Conservation (phyloP, 2,329 filamentous ascomycete genomes). For the Lecanicillium sp. region DNA sequence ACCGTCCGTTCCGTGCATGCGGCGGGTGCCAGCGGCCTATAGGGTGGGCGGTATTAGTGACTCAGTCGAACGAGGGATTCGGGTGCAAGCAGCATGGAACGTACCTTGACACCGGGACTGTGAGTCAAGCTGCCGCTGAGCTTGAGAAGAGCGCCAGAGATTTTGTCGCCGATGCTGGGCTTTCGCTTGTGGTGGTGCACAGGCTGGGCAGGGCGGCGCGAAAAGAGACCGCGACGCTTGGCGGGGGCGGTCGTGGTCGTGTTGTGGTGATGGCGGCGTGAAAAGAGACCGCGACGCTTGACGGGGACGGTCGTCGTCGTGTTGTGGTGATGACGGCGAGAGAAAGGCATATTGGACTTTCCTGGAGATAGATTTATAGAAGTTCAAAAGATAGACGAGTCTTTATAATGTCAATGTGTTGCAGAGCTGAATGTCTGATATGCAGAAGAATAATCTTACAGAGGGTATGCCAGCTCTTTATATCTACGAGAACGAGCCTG, state of each 20-base stretch:
- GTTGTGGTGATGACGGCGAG: slow-evolving; percentile 18
- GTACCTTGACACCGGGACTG: slow-evolving; percentile 64
- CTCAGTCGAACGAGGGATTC: too few relatives aligned
- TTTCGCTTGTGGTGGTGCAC: slow-evolving; percentile 62
- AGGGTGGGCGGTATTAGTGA: neutral
- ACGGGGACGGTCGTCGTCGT: slow-evolving; percentile 12
- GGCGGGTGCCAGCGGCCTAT: slow-evolving; percentile 64
- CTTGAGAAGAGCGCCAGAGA: slow-evolving; percentile 69
- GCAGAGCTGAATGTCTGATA: too few relatives aligned
- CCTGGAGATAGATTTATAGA: neutral
- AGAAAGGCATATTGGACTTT: slow-evolving; percentile 28
- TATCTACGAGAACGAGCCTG: neutral
- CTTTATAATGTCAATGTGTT: too few relatives aligned
- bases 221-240: slow-evolving; percentile 35
- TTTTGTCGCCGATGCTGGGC: slow-evolving; percentile 66
- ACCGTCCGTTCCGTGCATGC: slow-evolving; percentile 70
- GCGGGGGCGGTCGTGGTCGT: slow-evolving; percentile 38
- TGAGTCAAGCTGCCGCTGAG: slow-evolving; percentile 64
- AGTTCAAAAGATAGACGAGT: too few relatives aligned
- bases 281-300: slow-evolving; percentile 19
- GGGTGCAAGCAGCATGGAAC: slow-evolving; percentile 8
- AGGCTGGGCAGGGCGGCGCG: slow-evolving; percentile 30
- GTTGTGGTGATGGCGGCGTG: slow-evolving; percentile 26
- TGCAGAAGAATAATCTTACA: too few relatives aligned
- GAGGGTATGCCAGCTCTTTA: neutral